phyloP scores from a whole-genome alignment of 2,329 filamentous ascomycete species.

The Neopestalotiopsis clavispora region DNA sequence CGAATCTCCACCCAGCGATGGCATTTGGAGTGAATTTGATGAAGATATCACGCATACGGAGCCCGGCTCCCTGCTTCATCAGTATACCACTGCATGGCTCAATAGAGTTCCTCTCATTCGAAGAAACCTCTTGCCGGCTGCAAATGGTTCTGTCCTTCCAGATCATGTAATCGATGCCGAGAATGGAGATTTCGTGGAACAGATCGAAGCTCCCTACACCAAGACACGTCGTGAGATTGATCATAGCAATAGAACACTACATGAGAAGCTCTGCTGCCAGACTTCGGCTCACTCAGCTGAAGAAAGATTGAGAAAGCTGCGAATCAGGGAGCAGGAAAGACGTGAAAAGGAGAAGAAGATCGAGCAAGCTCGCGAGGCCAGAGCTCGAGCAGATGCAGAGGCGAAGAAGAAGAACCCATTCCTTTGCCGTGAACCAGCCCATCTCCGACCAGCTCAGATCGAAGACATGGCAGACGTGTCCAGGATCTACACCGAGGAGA shows the following conservation, averaged over 20 bases:
- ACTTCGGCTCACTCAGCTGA: not conserved
- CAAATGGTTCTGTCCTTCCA: no score
- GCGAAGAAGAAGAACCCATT: slow-evolving; percentile 24
- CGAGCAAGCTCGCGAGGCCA: not conserved
- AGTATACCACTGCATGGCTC: no score
- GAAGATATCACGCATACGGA: no score
- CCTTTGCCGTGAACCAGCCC: slow-evolving; percentile 34
- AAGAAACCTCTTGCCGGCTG: no score
- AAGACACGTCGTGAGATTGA: no score
- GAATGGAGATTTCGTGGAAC: no score
- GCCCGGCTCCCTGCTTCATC: no score
- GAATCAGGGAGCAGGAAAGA: not conserved
- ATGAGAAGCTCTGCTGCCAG: not conserved
- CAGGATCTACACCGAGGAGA: slow-evolving; percentile 51
- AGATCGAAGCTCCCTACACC: no score
- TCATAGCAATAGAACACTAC: not conserved
- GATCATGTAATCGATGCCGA: no score
- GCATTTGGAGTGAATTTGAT: no score
- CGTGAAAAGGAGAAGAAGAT: not conserved
- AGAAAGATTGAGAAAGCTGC: not conserved
- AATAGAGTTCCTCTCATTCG: no score
- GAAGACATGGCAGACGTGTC: slow-evolving; percentile 46
- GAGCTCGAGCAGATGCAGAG: slow-evolving; percentile 4
- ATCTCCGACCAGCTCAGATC: slow-evolving; percentile 46
- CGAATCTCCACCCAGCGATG: no score